Percentiles rank a stretch among this genome's conserved stretches.
Evolutionary conservation across 768 basidiomycete species (phyloP).

Genomic region (Mycena latifolia): DNA sequence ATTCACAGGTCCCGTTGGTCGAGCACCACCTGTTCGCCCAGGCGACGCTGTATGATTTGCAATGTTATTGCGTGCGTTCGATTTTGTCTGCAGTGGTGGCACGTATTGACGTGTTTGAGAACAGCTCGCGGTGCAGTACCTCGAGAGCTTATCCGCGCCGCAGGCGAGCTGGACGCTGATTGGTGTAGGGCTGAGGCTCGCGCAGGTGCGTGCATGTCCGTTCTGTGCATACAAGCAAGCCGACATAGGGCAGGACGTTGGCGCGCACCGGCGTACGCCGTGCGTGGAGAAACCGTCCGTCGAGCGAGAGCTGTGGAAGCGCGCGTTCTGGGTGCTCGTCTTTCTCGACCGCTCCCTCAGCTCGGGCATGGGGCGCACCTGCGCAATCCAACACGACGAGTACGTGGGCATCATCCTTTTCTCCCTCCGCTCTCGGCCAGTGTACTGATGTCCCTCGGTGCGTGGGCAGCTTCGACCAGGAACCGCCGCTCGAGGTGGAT

Average conservation of each 20-base stretch:
- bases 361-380: conserved; percentile 64
- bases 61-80: conserved; percentile 67
- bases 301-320: conserved; percentile 82
- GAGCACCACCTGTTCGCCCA: conserved; percentile 72
- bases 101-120: neutral
- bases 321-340: conserved; percentile 66
- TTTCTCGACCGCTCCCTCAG: conserved; percentile 60
- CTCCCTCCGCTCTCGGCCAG: no score
- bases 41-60: conserved; percentile 80
- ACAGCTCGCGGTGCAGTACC: conserved; percentile 66
- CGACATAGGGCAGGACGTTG: conserved; percentile 34
- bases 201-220: conserved; percentile 19
- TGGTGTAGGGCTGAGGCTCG: conserved; percentile 52
- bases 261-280: conserved; percentile 41
- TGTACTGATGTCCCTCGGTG: neutral
- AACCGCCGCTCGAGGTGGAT: conserved; percentile 69
- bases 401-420: conserved; percentile 49
- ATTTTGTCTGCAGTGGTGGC: neutral
- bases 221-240: no score
- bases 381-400: conserved; percentile 27
- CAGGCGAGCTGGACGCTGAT: conserved; percentile 78
- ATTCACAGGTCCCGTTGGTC: conserved; percentile 57
- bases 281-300: conserved; percentile 50
- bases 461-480: conserved; percentile 74
- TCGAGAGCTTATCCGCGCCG: conserved; percentile 69